A percentile compares a stretch with the other conserved stretches of the same genome.
These are phyloP conservation scores for Actinomucor elegans DNA, from an alignment of 371 early-diverging fungal genomes.

Conservation along the genomic window DNA sequence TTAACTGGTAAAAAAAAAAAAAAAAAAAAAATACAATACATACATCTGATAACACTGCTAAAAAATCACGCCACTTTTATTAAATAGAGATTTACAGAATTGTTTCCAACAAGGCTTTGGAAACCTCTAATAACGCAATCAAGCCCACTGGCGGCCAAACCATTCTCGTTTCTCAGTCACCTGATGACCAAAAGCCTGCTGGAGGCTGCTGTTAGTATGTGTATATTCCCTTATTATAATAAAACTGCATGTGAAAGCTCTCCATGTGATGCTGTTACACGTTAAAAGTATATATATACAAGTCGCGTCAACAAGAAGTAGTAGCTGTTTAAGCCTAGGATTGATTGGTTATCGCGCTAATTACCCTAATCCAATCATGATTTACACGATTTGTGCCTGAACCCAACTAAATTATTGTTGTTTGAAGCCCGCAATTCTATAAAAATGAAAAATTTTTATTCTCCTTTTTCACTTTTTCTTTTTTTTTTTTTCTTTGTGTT, in stretches of 20 bases:
- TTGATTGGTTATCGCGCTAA: conserved; percentile 1
- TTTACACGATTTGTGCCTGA: conserved; percentile 18
- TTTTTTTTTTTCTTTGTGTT: conserved; percentile 3
- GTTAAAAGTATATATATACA: no score
- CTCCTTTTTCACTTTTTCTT: neutral
- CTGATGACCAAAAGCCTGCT: conserved; percentile 64
- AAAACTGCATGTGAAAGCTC: conserved; percentile 4
- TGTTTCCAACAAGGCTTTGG: conserved; percentile 91
- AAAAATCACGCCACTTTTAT: neutral
- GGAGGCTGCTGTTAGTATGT: conserved; percentile 76
- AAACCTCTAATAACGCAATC: conserved; percentile 65
- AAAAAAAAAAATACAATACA: neutral
- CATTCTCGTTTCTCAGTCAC: conserved; percentile 68
- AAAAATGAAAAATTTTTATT: neutral
- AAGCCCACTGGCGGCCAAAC: conserved; percentile 76
- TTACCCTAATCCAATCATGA: conserved; percentile 15
- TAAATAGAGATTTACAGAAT: conserved; percentile 84
- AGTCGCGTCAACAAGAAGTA: no score
- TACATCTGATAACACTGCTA: no score
- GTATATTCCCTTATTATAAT: neutral
- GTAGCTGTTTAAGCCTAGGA: no score
- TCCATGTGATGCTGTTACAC: no score
- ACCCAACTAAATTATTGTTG: neutral
- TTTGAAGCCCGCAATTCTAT: conserved; percentile 4
- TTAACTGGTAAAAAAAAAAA: conserved; percentile 19